Conservation (phyloP, 805 yeast genomes). For the Saturnispora sekii region DNA sequence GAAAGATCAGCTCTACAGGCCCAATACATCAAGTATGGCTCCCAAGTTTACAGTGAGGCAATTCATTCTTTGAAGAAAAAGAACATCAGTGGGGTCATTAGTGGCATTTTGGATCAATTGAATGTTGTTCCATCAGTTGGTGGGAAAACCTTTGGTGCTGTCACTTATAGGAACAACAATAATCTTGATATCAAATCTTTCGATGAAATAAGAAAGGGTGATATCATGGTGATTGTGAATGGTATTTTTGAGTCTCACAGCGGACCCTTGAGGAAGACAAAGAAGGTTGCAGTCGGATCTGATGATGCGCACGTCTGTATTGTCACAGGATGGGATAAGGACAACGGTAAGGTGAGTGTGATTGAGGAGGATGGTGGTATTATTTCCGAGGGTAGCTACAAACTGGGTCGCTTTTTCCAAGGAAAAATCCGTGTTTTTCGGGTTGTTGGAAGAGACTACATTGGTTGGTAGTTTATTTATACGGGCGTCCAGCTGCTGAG, state of each 20-base stretch:
- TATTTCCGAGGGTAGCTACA: constrained; percentile 52
- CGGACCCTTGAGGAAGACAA: constrained; percentile 26
- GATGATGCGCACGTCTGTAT: constrained; percentile 48
- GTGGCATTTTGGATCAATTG: constrained; percentile 29
- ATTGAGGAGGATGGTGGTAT: constrained; percentile 45
- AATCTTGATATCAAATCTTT: constrained; percentile 39
- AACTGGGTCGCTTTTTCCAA: constrained; percentile 59
- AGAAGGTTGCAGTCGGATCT: constrained; percentile 43
- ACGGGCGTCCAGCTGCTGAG: not conserved
- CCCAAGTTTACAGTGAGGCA: constrained; percentile 38
- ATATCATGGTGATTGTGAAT: constrained; percentile 63
- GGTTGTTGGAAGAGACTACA: constrained; percentile 58
- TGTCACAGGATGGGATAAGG: constrained; percentile 63
- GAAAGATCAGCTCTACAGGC: constrained; percentile 34
- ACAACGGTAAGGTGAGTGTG: constrained; percentile 62
- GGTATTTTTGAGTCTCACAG: constrained; percentile 66
- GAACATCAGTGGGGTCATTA: constrained; percentile 26
- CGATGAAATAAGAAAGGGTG: constrained; percentile 74
- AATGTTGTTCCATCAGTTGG: constrained; percentile 42
- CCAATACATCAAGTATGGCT: constrained; percentile 43
- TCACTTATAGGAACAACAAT: constrained; percentile 49
- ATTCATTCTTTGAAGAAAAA: constrained; percentile 21
- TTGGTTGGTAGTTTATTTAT: constrained; percentile 48
- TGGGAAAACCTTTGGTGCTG: constrained; percentile 61
- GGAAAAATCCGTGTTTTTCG: constrained; percentile 80